phyloP scores from a whole-genome alignment of 306 rosid genomes.

The Calophaca sinica region DNA sequence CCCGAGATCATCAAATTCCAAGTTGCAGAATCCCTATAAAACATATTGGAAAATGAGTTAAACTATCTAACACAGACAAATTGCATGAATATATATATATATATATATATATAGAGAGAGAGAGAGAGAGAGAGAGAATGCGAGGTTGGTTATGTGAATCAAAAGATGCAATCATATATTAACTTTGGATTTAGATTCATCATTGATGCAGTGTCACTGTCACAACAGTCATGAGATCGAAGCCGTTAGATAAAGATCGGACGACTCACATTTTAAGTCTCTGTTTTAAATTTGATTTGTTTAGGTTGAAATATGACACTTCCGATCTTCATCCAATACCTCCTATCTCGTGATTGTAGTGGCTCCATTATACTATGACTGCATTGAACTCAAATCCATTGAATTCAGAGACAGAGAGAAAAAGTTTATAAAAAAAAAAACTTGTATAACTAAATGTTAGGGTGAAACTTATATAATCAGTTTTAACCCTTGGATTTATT shows the following conservation, averaged over 20 bases:
- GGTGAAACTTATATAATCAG: neutral
- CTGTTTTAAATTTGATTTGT: too few species aligned
- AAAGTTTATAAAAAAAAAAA: neutral
- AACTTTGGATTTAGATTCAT: neutral
- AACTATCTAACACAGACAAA: neutral
- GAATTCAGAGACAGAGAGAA: neutral
- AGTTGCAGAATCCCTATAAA: slow-evolving; percentile 50
- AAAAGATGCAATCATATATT: neutral
- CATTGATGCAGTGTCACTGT: neutral
- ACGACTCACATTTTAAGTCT: too few species aligned
- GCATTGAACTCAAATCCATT: too few species aligned
- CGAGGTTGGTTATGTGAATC: neutral
- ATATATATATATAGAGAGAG: neutral
- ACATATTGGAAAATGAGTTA: slow-evolving; percentile 55
- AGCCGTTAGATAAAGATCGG: too few species aligned
- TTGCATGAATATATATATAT: neutral
- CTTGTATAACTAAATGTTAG: neutral
- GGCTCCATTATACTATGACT: too few species aligned
- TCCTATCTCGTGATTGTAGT: too few species aligned
- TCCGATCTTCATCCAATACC: too few species aligned
- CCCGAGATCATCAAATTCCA: slow-evolving; percentile 80
- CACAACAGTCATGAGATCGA: neutral
- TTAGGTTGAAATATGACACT: too few species aligned
- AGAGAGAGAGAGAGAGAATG: neutral
- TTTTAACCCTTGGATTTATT: neutral